Evolutionary conservation across 352 stramenopile genomes (phyloP), one percentile per base, ranked within the genome.

Genomic region (Peronosclerospora sorghi): DNA sequence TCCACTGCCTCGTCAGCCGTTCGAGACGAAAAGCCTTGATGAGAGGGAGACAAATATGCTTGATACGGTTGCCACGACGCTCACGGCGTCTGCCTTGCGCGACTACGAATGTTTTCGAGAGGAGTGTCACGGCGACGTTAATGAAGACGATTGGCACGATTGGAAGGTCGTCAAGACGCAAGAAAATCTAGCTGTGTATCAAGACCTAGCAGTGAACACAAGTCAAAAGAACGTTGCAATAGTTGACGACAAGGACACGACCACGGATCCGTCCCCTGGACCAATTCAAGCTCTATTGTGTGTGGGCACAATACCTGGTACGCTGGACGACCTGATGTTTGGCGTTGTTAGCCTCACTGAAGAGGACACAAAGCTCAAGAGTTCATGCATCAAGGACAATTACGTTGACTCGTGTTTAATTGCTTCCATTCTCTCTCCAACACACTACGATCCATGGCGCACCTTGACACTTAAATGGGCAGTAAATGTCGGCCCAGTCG

Each of bases 131-230:
- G 54, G 54, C 13, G 42, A 47, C 28, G 35, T 73, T 21, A 35
- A 45, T 35, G 19, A 58, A 30, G 51, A 54, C 38, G 14, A 29
- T 43, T 32, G 32, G 3, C 59, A 48, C 13, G 26, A 53, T 21
- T 72, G 64, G 68, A 74, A 80, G 39, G 19, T 57, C 0, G 27
- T 74, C 34, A 71, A 69, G 37, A 54, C 35, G 6, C 50, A 38
- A 21, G 45, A 62, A 14, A 54, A 59, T n/a, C 17, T 76, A 21
- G 38, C 51, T 1, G 46, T 73, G 9, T 80, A 70, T 48, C 55
- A 59, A 5, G 51, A 78, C 13, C 42, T 26, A 8, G 26, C 35
- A 19, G 23, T 41, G 1, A n/a, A 48, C 21, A 5, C 38, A 0
- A 24, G 2, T 21, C 29, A 14, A 10, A 17, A 30, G 21, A 32